Conservation (phyloP, 208 protist genomes). For the Leishmania arabica region DNA sequence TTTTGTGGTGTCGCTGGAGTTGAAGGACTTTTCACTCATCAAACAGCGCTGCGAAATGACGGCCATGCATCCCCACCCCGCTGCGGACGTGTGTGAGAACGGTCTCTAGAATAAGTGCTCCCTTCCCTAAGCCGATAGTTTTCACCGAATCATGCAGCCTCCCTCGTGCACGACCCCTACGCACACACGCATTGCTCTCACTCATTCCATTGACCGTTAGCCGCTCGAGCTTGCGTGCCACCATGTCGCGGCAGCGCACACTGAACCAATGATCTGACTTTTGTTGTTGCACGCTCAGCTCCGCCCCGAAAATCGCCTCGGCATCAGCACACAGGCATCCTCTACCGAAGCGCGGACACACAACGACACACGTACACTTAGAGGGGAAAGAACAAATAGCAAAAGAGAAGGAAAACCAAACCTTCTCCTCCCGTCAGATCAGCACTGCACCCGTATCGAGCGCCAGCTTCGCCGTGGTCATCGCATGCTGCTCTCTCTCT, state of each 20-base stretch:
- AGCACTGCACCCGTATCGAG: neutral
- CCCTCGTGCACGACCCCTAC: neutral
- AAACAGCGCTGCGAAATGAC: neutral
- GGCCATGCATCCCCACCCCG: neutral
- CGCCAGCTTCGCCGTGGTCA: neutral
- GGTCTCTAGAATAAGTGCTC: neutral
- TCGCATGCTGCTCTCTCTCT: neutral
- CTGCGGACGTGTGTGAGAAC: neutral
- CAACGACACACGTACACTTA: neutral
- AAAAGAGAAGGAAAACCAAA: conserved; percentile 13
- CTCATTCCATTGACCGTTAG: neutral
- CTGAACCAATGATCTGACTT: neutral
- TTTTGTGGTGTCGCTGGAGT: neutral
- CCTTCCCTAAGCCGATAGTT: neutral
- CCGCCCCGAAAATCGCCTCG: neutral
- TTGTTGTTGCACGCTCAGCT: neutral
- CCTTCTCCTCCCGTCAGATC: neutral
- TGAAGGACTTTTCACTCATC: neutral
- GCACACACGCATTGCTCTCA: neutral
- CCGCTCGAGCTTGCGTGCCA: neutral
- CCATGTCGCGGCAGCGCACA: neutral
- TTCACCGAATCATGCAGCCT: conserved; percentile 1
- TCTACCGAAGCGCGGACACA: neutral
- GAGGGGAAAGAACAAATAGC: conserved; percentile 3
- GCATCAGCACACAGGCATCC: neutral